Conservation (phyloP, 306 rosid species). For the Cicer bijugum region DNA sequence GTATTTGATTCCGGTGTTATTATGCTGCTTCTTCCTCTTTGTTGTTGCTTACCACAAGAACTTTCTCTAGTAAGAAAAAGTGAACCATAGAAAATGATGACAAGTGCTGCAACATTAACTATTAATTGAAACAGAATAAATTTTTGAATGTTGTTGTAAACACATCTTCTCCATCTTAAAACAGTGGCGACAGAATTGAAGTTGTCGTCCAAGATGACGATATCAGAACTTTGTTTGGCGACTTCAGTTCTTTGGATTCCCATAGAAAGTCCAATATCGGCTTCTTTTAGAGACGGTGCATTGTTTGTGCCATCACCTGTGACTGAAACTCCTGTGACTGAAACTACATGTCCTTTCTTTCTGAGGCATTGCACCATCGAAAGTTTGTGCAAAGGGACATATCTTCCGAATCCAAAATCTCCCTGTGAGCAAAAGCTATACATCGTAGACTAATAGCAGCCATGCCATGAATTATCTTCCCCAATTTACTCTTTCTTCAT, state of each 20-base stretch:
- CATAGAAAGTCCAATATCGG: slow-evolving; percentile 92
- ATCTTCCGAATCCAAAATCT: slow-evolving; percentile 60
- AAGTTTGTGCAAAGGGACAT: slow-evolving; percentile 77
- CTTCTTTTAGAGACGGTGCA: slow-evolving; percentile 88
- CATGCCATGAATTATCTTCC: slow-evolving; percentile 76
- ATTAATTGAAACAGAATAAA: slow-evolving; percentile 88
- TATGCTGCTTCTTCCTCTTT: too few relatives aligned
- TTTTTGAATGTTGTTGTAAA: slow-evolving; percentile 87
- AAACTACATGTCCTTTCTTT: slow-evolving; percentile 78
- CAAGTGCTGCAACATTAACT: slow-evolving; percentile 88
- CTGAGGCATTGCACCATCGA: slow-evolving; percentile 81
- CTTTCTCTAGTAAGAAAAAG: too few relatives aligned
- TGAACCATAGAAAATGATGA: too few relatives aligned
- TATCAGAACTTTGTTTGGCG: slow-evolving; percentile 91
- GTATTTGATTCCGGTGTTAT: too few relatives aligned
- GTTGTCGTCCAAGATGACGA: slow-evolving; percentile 83
- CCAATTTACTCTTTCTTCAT: slow-evolving; percentile 53
- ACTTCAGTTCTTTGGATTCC: slow-evolving; percentile 94
- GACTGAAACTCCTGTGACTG: slow-evolving; percentile 69
- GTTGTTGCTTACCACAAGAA: too few relatives aligned
- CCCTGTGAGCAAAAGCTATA: slow-evolving; percentile 73
- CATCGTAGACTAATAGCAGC: slow-evolving; percentile 87
- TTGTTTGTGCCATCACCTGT: slow-evolving; percentile 93
- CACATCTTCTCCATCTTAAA: slow-evolving; percentile 86
- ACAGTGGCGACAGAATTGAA: slow-evolving; percentile 81